Base-by-base conservation (phyloP, 305 asterid species). In the Lippia alba region DNA sequence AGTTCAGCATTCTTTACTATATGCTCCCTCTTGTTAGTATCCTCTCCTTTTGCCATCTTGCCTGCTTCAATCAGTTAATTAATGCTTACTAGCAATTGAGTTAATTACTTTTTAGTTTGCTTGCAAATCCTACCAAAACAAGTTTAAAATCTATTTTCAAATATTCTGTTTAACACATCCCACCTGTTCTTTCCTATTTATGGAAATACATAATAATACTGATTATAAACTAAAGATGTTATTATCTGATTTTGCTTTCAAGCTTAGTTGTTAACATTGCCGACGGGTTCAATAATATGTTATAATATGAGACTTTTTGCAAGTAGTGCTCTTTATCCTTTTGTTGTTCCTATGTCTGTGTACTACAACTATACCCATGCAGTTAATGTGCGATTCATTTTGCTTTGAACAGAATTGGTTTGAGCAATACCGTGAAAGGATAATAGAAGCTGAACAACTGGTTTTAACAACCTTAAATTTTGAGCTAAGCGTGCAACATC, bases 401-500 rank as follows among this genome's bases (percentile, higher is more conserved):
- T 14, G 69, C 57, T 61, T 74, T 18, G 58, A 49, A 66, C 87
- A 95, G 99, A 96, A 82, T 82, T 95, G 99, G 98, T 87, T 92
- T 79, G 99, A 92, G 78, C 89, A 87, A 75, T 95, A 90, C 79
- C 96, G 98, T 10, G 96, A 89, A 64, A 87, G 94, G 75, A 82
- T 90, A 39, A 83, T 70, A 51, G 98, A 87, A 79, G 98, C 97
- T 45, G 99, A 95, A 75, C 96, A 90, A 72, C 75, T 90, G 96
- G 75, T 95, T 64, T 77, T 95, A 75, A 87, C 96, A 49, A 92
- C 99, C 78, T 82, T 95, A 79, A 92, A 95, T 75, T 95, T 95
- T 82, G 99, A 92, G 88, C 83, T 95, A 63, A 82, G 75, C 49
- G 99, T 95, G 85, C 93, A 92, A 76, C 99, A 95, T 81, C 99